Base-by-base conservation (phyloP, 768 basidiomycete species). In the Tubosaeta brunneosetosa region DNA sequence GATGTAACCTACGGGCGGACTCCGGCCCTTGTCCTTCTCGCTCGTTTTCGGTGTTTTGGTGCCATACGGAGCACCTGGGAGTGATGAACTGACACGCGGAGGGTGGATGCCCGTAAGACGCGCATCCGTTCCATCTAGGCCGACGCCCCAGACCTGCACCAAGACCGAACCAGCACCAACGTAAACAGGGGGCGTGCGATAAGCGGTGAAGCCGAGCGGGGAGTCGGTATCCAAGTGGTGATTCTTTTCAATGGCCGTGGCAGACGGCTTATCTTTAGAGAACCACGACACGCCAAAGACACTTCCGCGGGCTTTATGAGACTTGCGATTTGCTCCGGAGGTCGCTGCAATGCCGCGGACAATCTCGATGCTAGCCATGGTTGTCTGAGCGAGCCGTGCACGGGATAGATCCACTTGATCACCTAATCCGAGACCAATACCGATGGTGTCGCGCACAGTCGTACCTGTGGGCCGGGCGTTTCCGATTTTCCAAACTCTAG, bases 91-190 rank as follows among this genome's bases (percentile, higher is more conserved):
- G 36, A 27, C 45, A 45, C 57, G 57, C 22, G 58, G 55, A 44
- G 55, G 58, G 42, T 58, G 55, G 34, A 82, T 78, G 7, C 79
- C 78, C 11, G 90, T 79, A 53, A 92, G 74, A 49, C 81, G 74
- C 6, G 75, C 77, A 71, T 95, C 94, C 6, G 86, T 71, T 13
- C 77, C 75, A 59, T 95, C 92, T 40, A 95, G 68, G 3, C 83
- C 91, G 2, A 92, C 90, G n/a, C 86, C 90, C 77, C 88, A 91
- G 4, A 97, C 88, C 65, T 94, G 91, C 6, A 97, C 83, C 22
- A 97, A 75, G 14, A 94, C 80, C 51, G 86, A 77, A 26, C 77
- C 74, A 43, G 81, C 75, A 0, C 84, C 80, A 10, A 94, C 83
- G 61, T 85, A 84, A 12, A 74, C 73, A 0, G 94, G 94, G 12